A percentile compares a stretch with the other conserved stretches of the same genome.
phyloP scores from a whole-genome alignment of 1,139 yeast genomes.

The Geotrichum siamense region DNA sequence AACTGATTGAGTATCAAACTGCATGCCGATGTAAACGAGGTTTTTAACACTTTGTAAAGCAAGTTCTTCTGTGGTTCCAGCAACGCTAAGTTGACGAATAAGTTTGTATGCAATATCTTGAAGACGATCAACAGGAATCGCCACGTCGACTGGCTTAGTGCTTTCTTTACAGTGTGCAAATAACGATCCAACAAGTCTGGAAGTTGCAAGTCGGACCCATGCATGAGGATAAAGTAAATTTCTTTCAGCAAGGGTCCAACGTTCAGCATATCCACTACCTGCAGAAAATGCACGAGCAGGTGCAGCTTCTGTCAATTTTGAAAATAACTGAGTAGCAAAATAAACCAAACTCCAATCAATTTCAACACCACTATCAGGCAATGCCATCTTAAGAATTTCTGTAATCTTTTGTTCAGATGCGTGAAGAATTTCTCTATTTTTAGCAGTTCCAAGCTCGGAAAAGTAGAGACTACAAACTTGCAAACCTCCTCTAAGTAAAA shows the following conservation, averaged over 20 bases:
- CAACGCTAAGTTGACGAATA: constrained; percentile 76
- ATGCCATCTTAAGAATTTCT: constrained; percentile 23
- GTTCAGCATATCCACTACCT: constrained; percentile 32
- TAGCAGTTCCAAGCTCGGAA: constrained; percentile 41
- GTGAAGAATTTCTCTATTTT: constrained; percentile 19
- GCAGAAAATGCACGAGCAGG: constrained; percentile 32
- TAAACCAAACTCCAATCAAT: constrained; percentile 72
- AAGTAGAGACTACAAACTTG: constrained; percentile 63
- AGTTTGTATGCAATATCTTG: constrained; percentile 63
- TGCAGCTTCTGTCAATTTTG: constrained; percentile 25
- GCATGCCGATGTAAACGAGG: constrained; percentile 51
- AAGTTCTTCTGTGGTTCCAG: constrained; percentile 56
- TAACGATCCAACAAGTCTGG: constrained; percentile 53
- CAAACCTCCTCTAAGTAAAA: constrained; percentile 69
- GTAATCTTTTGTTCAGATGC: constrained; percentile 23
- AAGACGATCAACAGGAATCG: constrained; percentile 32
- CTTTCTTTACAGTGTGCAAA: constrained; percentile 37
- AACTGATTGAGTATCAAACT: constrained; percentile 48
- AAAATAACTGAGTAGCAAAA: constrained; percentile 51
- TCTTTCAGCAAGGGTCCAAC: constrained; percentile 51
- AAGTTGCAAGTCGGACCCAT: constrained; percentile 74
- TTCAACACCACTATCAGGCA: constrained; percentile 22
- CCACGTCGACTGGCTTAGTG: constrained; percentile 16
- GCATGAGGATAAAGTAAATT: constrained; percentile 77
- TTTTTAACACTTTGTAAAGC: constrained; percentile 64